Percentiles rank a stretch among this genome's conserved stretches.
Evolutionary conservation across 1,139 yeast species (phyloP).

Genomic region (Zygoascus hellenicus): DNA sequence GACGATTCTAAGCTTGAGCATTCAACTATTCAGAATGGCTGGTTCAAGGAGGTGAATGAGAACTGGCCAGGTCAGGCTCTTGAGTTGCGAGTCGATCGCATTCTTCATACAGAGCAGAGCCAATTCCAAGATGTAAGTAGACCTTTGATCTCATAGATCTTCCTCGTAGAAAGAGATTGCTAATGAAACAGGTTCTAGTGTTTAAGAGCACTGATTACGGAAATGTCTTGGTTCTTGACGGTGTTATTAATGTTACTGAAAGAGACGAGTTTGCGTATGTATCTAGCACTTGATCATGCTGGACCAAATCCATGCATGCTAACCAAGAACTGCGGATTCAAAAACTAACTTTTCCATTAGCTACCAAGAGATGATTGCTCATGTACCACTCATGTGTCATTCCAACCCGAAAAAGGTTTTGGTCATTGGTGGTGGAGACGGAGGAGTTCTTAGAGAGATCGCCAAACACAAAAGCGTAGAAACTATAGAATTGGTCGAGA

Average conservation of each 20-base stretch:
- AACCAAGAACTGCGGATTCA: not conserved
- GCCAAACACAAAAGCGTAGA: constrained; percentile 69
- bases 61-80: constrained; percentile 98
- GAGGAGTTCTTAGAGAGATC: constrained; percentile 83
- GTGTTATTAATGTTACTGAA: constrained; percentile 83
- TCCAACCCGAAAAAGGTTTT: constrained; percentile 66
- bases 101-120: constrained; percentile 68
- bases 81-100: constrained; percentile 70
- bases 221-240: constrained; percentile 78
- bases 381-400: constrained; percentile 72
- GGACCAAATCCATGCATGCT: not conserved
- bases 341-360: constrained; percentile 11
- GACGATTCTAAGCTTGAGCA: constrained; percentile 26
- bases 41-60: constrained; percentile 87
- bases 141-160: not conserved
- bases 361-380: constrained; percentile 82
- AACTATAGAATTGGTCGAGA: constrained; percentile 76
- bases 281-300: not conserved
- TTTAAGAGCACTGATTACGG: constrained; percentile 74
- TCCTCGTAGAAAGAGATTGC: not conserved
- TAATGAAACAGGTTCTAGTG: constrained; percentile 42
- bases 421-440: constrained; percentile 93
- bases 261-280: constrained; percentile 74
- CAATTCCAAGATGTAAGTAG: constrained; percentile 63
- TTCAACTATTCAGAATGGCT: constrained; percentile 51